These are phyloP conservation scores for Suillus variegatus DNA, from an alignment of 768 basidiomycete genomes.

Conservation along the genomic window DNA sequence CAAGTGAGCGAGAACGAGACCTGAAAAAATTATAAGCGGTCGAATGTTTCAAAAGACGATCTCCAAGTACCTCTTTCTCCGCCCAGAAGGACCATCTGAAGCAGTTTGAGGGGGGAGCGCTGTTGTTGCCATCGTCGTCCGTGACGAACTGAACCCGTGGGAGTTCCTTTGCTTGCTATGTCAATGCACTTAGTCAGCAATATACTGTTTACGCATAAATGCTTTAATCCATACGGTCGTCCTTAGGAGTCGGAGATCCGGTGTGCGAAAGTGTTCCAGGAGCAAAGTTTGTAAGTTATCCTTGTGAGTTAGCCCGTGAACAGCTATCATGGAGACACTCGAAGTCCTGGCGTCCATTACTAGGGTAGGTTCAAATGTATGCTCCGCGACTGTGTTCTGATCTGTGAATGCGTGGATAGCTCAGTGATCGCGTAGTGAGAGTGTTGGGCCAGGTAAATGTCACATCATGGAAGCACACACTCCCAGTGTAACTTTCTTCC, in stretches of 20 bases:
- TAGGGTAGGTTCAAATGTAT: conserved; percentile 40
- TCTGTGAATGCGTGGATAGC: conserved; percentile 37
- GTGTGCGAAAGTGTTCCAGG: not conserved
- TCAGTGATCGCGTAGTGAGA: conserved; percentile 67
- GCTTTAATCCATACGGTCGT: too few relatives aligned
- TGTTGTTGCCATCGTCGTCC: conserved; percentile 43
- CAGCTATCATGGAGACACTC: conserved; percentile 47
- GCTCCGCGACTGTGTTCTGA: conserved; percentile 6
- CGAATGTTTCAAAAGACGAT: not conserved
- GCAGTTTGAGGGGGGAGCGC: conserved; percentile 31
- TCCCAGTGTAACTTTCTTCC: not conserved
- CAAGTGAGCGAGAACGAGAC: conserved; percentile 50
- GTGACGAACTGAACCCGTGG: not conserved
- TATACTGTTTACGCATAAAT: too few relatives aligned
- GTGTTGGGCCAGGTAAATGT: conserved; percentile 72
- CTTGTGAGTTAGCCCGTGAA: not conserved
- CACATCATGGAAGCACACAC: not conserved
- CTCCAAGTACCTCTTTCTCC: conserved; percentile 43
- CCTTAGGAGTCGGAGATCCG: too few relatives aligned
- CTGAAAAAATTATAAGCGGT: conserved; percentile 27
- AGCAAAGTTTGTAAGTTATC: not conserved
- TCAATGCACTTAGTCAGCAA: not conserved
- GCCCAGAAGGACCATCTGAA: conserved; percentile 39
- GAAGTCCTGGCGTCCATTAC: conserved; percentile 54
- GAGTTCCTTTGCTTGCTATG: not conserved